Conservation (phyloP, 1,284 basidiomycete genomes). For the Irpex lacteus region DNA sequence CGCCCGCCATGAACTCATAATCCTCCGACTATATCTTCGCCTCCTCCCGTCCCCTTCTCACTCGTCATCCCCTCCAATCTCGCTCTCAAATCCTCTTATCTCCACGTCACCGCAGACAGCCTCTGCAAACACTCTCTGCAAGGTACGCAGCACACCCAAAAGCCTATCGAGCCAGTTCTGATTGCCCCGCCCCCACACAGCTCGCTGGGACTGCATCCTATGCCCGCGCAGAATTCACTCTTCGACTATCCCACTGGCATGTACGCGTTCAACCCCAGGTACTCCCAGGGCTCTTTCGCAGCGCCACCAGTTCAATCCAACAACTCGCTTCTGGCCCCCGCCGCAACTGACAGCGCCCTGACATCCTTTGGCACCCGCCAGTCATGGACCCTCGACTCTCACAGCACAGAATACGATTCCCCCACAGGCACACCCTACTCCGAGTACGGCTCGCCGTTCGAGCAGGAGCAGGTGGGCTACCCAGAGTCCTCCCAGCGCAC, state of each 20-base stretch:
- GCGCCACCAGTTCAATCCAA: conserved; percentile 19
- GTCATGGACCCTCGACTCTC: conserved; percentile 24
- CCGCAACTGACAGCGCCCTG: conserved; percentile 16
- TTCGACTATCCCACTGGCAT: conserved; percentile 18
- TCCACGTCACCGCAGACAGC: background rate
- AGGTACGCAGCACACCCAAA: conserved; percentile 1
- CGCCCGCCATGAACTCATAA: conserved; percentile 23
- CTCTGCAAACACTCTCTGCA: background rate
- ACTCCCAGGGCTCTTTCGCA: conserved; percentile 22
- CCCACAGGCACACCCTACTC: conserved; percentile 20
- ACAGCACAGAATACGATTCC: conserved; percentile 21
- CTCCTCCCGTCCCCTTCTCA: conserved; percentile 14
- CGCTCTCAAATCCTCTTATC: background rate
- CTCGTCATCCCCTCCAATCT: conserved; percentile 3
- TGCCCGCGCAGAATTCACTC: conserved; percentile 19
- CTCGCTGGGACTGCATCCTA: conserved; percentile 14
- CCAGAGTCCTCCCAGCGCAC: conserved; percentile 36
- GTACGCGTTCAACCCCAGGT: conserved; percentile 22
- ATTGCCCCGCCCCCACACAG: conserved; percentile 4
- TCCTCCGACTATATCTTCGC: conserved; percentile 26
- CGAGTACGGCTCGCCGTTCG: conserved; percentile 17
- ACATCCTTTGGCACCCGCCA: conserved; percentile 21
- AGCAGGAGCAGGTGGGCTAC: conserved; percentile 27
- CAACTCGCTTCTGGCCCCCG: conserved; percentile 20
- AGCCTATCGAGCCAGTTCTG: conserved; percentile 5